These are phyloP conservation scores for Carex kokanica DNA, from an alignment of 176 grass and related monocot genomes.

Conservation along the genomic window DNA sequence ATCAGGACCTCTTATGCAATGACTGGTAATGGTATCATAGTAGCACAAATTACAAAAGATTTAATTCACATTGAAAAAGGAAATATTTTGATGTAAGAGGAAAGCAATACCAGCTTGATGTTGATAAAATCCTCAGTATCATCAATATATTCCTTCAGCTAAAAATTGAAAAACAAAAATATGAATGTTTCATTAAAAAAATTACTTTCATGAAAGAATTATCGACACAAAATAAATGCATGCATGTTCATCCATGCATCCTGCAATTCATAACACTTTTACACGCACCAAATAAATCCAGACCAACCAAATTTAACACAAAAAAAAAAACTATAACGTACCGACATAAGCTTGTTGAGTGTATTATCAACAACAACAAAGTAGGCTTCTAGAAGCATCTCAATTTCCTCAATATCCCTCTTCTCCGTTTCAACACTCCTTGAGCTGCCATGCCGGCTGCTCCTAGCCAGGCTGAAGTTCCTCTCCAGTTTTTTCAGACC, in stretches of 20 bases:
- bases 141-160: constrained; percentile 98
- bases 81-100: constrained; percentile 16
- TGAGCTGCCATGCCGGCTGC: constrained; percentile 79
- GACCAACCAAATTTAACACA: background rate
- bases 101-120: constrained; percentile 78
- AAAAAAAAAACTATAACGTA: background rate
- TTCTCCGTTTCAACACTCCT: constrained; percentile 58
- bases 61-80: background rate
- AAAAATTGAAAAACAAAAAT: constrained; percentile 26
- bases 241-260: background rate
- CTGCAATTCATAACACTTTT: constrained; percentile 44
- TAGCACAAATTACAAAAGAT: background rate
- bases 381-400: constrained; percentile 96
- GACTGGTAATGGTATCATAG: background rate
- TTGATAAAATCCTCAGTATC: constrained; percentile 99
- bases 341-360: constrained; percentile 66
- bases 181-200: background rate
- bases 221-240: too few relatives aligned
- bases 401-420: constrained; percentile 64
- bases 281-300: background rate
- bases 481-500: constrained; percentile 55
- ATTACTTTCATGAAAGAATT: too few relatives aligned
- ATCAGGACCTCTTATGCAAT: background rate
- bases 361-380: constrained; percentile 85
- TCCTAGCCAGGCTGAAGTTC: constrained; percentile 56